A percentile compares a stretch with the other conserved stretches of the same genome.
Conservation (phyloP, 257 asterid genomes). For the Solanum piurae region DNA sequence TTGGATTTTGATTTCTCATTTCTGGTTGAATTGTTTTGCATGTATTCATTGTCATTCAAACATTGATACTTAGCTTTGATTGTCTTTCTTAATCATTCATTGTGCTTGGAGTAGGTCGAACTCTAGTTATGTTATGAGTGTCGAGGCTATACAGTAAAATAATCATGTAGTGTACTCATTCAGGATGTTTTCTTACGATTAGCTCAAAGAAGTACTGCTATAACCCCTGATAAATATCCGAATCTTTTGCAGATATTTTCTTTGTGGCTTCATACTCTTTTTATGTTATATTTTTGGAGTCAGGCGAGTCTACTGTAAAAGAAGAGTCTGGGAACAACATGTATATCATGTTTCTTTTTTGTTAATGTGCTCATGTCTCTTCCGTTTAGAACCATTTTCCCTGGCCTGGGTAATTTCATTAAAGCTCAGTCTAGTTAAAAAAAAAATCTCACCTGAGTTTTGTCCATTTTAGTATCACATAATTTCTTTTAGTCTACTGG, state of each 20-base stretch:
- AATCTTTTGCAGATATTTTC: background rate
- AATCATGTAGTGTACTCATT: background rate
- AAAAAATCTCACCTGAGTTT: background rate
- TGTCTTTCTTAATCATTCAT: background rate
- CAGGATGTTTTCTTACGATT: background rate
- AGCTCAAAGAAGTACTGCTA: background rate
- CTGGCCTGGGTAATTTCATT: background rate
- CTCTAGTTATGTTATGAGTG: background rate
- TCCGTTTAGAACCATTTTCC: background rate
- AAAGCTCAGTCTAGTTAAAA: background rate
- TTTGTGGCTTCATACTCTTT: background rate
- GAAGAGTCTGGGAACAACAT: background rate
- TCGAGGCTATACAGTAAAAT: background rate
- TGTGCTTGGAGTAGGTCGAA: background rate
- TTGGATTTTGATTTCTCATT: background rate
- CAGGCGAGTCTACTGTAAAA: background rate
- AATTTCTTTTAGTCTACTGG: background rate
- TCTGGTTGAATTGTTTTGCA: background rate
- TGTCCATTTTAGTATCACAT: background rate
- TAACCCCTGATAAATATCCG: background rate
- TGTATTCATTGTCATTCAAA: background rate
- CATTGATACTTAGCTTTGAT: background rate
- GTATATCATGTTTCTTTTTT: background rate
- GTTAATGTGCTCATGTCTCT: background rate
- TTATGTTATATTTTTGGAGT: background rate